Evolutionary conservation across 2,329 filamentous ascomycete species (phyloP).

Genomic region (Penicillium freii): DNA sequence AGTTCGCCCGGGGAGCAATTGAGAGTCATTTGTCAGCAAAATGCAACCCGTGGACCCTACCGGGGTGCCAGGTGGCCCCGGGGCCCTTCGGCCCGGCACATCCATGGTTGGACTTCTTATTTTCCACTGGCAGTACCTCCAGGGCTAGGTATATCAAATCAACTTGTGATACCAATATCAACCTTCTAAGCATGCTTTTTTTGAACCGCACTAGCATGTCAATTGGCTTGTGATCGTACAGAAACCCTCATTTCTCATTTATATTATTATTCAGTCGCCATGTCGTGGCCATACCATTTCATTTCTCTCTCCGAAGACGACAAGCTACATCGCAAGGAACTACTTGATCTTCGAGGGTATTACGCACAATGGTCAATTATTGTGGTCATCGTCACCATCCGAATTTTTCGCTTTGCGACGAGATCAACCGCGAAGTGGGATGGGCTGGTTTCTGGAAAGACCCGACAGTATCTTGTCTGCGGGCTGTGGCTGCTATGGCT

Average conservation of each 20-base stretch:
- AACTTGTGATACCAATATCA: not conserved
- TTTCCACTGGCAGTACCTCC: not conserved
- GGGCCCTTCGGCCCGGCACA: not conserved
- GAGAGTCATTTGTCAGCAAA: constrained; percentile 23
- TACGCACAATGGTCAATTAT: constrained; percentile 56
- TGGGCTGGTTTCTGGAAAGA: constrained; percentile 44
- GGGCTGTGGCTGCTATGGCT: constrained; percentile 54
- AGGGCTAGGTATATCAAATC: no score
- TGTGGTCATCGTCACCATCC: constrained; percentile 44
- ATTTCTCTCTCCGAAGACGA: constrained; percentile 51
- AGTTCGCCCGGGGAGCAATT: not conserved
- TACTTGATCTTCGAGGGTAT: constrained; percentile 56
- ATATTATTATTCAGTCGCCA: constrained; percentile 3
- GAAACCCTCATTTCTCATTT: not conserved
- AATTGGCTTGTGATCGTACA: not conserved
- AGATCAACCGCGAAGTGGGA: constrained; percentile 43
- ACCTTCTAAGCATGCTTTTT: not conserved
- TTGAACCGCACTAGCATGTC: not conserved
- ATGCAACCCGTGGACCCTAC: not conserved
- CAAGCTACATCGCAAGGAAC: constrained; percentile 49
- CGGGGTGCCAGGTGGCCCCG: not conserved
- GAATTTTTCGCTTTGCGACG: constrained; percentile 22
- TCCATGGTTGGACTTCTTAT: not conserved
- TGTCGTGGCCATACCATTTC: constrained; percentile 53
- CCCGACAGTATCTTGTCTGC: constrained; percentile 50